Evolutionary conservation across 192 early-diverging fungal species (phyloP).

Genomic region (Backusella mclennaniae): DNA sequence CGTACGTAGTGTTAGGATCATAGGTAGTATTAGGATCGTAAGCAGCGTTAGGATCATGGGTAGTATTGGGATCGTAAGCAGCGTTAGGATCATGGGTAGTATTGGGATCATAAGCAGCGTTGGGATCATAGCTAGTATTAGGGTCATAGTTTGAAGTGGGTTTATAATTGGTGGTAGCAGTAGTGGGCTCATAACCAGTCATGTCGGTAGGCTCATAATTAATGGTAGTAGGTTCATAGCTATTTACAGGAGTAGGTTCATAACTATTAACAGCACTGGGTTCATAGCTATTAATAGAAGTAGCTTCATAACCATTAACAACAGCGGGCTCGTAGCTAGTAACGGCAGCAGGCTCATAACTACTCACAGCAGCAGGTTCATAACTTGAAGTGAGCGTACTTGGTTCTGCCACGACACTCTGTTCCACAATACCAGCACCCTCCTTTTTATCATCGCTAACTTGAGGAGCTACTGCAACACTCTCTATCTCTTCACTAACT

Average conservation of each 20-base stretch:
- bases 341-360: background rate
- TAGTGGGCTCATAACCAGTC: background rate
- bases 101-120: background rate
- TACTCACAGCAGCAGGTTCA: background rate
- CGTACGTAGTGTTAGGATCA: background rate
- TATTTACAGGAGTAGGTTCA: background rate
- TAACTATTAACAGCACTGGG: background rate
- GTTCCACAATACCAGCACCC: background rate
- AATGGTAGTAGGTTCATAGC: background rate
- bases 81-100: background rate
- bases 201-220: background rate
- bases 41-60: background rate
- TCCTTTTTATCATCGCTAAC: background rate
- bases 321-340: background rate
- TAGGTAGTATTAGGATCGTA: background rate
- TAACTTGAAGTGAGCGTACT: background rate
- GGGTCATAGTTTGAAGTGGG: background rate
- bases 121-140: background rate
- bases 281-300: background rate
- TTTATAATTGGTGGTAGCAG: background rate
- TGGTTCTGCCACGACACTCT: background rate
- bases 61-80: background rate
- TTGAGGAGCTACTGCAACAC: background rate
- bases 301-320: background rate
- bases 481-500: background rate